Percentiles rank a stretch among this genome's conserved stretches.
Conservation (phyloP, 306 rosid genomes). For the Erythrophleum fordii region DNA sequence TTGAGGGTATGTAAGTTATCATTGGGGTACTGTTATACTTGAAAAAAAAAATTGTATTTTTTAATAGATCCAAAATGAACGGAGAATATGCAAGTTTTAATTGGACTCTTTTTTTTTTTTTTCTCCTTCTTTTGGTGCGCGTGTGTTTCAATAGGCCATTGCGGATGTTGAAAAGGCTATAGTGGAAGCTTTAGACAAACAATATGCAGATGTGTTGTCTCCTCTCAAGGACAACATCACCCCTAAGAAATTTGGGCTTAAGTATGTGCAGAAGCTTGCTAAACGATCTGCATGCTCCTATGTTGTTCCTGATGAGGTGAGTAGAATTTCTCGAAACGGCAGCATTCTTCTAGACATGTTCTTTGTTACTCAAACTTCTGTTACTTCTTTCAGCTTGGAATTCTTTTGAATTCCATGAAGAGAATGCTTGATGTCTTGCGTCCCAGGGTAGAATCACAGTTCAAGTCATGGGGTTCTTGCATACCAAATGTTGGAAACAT, state of each 20-base stretch:
- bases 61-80: constrained; percentile 1
- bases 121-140: too few species aligned
- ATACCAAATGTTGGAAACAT: constrained; percentile 83
- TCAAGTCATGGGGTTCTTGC: constrained; percentile 93
- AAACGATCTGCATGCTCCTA: constrained; percentile 72
- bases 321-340: constrained; percentile 33
- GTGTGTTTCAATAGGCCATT: constrained; percentile 65
- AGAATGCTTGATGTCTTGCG: constrained; percentile 91
- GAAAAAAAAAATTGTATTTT: not conserved
- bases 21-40: not conserved
- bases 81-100: not conserved
- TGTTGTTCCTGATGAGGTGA: constrained; percentile 85
- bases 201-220: constrained; percentile 88
- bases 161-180: constrained; percentile 90
- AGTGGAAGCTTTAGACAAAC: constrained; percentile 92
- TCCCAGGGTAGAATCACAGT: constrained; percentile 86
- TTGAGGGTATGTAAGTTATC: not conserved
- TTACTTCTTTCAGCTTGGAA: constrained; percentile 73
- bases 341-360: constrained; percentile 12
- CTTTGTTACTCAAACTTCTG: constrained; percentile 23
- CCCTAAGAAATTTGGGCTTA: constrained; percentile 95
- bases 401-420: constrained; percentile 85
- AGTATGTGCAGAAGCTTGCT: constrained; percentile 95
- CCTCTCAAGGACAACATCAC: constrained; percentile 85
- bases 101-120: not conserved